phyloP scores from a whole-genome alignment of 345 rosid species.

The Euphorbia peplus region DNA sequence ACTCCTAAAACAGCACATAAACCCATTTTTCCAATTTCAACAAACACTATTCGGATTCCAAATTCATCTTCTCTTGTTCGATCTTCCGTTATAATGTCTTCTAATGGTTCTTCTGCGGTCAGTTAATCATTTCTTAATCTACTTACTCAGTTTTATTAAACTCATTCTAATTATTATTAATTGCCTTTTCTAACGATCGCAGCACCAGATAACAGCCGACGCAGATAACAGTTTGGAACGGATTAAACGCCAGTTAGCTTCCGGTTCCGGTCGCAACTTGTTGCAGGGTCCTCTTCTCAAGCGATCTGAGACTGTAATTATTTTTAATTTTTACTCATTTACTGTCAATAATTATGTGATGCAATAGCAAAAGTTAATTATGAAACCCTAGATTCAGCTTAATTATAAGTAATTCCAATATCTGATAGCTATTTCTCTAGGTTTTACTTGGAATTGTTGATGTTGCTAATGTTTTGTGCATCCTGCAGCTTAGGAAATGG shows the following conservation, averaged over 20 bases:
- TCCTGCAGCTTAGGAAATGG: slow-evolving; percentile 86
- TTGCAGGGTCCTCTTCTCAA: slow-evolving; percentile 96
- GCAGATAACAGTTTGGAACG: slow-evolving; percentile 84
- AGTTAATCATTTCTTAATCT: slow-evolving; percentile 10
- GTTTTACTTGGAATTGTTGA: background rate
- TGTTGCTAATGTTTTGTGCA: background rate
- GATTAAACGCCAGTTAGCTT: slow-evolving; percentile 93
- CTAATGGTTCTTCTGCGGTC: slow-evolving; percentile 89
- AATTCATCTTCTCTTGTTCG: background rate
- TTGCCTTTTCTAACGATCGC: slow-evolving; percentile 2
- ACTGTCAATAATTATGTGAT: background rate
- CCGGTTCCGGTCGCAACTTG: slow-evolving; percentile 86
- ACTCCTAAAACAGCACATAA: background rate
- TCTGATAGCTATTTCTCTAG: background rate
- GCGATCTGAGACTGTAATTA: slow-evolving; percentile 89
- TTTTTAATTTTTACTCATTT: background rate
- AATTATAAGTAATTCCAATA: background rate
- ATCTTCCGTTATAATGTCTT: slow-evolving; percentile 52
- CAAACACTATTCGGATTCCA: slow-evolving; percentile 19
- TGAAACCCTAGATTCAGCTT: background rate
- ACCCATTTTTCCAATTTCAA: background rate
- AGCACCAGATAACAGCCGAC: slow-evolving; percentile 49
- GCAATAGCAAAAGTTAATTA: background rate
- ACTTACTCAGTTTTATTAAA: background rate
- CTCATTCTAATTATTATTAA: slow-evolving; percentile 5